Conservation (phyloP, 2,329 filamentous ascomycete genomes). For the Pseudogymnoascus sp. region DNA sequence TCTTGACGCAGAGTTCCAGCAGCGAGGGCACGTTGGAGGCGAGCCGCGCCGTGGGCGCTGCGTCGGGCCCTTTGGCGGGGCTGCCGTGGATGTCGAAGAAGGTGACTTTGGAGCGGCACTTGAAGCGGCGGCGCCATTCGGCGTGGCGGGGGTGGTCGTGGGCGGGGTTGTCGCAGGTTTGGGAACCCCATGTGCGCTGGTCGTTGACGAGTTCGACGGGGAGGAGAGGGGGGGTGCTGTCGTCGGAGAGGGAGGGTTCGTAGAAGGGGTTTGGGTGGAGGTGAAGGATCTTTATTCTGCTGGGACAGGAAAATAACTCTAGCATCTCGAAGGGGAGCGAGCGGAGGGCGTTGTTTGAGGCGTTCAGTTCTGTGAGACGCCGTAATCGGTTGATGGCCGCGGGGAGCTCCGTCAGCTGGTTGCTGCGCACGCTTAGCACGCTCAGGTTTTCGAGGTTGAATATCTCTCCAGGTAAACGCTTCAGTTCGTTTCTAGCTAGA, state of each 20-base stretch:
- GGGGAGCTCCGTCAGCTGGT: constrained; percentile 52
- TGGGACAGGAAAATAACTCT: constrained; percentile 39
- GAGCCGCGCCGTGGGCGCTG: constrained; percentile 14
- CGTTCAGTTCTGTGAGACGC: constrained; percentile 54
- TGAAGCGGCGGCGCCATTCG: constrained; percentile 22
- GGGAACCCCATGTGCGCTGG: background rate
- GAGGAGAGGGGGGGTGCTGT: background rate
- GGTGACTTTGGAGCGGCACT: constrained; percentile 22
- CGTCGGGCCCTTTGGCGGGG: constrained; percentile 22
- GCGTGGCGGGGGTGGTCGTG: constrained; percentile 9
- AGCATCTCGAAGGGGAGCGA: constrained; percentile 57
- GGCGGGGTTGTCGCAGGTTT: background rate
- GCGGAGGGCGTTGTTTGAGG: constrained; percentile 54
- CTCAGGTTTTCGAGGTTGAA: constrained; percentile 55
- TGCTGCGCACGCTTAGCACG: constrained; percentile 57
- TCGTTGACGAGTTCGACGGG: background rate
- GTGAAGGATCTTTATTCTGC: constrained; percentile 43
- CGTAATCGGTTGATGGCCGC: constrained; percentile 47
- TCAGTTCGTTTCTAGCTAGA: constrained; percentile 50
- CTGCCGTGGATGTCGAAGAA: constrained; percentile 23
- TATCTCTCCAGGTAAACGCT: constrained; percentile 47
- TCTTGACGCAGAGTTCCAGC: constrained; percentile 23
- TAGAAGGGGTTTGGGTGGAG: constrained; percentile 57
- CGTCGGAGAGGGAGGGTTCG: constrained; percentile 26
- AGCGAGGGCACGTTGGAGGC: constrained; percentile 25